phyloP scores from a whole-genome alignment of 2,329 filamentous ascomycete genomes.

The Pseudogymnoascus destructans region DNA sequence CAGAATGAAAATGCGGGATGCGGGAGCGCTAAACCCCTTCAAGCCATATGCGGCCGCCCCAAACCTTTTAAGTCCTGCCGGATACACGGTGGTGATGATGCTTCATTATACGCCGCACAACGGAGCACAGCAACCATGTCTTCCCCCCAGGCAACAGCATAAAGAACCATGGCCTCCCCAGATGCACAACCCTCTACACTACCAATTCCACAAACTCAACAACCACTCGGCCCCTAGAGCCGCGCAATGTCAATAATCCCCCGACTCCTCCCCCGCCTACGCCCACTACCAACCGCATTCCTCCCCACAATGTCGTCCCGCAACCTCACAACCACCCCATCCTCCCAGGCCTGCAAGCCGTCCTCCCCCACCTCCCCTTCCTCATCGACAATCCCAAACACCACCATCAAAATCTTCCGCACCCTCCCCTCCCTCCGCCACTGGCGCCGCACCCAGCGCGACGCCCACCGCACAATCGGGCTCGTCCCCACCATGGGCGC shows the following conservation, averaged over 20 bases:
- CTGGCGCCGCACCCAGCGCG: conserved; percentile 53
- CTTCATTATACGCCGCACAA: conserved; percentile 24
- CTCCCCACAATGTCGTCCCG: background rate
- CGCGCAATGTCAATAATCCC: background rate
- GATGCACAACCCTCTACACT: background rate
- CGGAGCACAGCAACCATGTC: conserved; percentile 17
- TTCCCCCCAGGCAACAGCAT: background rate
- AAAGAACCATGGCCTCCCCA: background rate
- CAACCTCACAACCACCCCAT: conserved; percentile 19
- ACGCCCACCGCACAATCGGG: conserved; percentile 60
- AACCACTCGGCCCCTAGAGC: background rate
- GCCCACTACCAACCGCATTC: background rate
- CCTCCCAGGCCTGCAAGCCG: conserved; percentile 11
- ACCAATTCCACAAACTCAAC: background rate
- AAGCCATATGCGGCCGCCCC: background rate
- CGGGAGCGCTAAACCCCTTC: conserved; percentile 17
- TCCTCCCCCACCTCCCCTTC: conserved; percentile 14
- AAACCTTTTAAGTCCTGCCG: background rate
- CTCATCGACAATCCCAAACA: conserved; percentile 33
- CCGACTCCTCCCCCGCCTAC: background rate
- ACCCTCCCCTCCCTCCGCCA: conserved; percentile 57
- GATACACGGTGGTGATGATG: background rate
- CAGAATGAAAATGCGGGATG: background rate
- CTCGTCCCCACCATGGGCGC: conserved; percentile 97
- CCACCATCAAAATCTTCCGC: conserved; percentile 59